Base-by-base conservation (phyloP, 2,329 filamentous ascomycete species). In the Claviceps pazoutovae region DNA sequence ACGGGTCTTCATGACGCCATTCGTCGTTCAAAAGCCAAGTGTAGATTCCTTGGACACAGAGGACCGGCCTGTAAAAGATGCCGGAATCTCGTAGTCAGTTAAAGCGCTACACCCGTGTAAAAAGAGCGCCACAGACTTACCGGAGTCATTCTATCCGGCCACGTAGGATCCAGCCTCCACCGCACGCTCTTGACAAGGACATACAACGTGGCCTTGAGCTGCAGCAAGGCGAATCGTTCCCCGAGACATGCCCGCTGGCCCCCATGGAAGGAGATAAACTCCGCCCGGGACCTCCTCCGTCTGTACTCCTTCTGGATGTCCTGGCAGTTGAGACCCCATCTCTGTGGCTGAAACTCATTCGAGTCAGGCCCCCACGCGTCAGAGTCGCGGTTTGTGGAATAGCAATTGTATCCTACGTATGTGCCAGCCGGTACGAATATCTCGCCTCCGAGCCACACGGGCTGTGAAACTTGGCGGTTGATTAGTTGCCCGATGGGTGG, bases 401-500 rank as follows among this genome's bases (percentile, higher is more conserved):
- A 69, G 21, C 66, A 64, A 53, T 69, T 67, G 56, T 68, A 71
- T 11, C 68, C 69, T 3, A 71, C 56, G 54, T 66, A 71, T 1
- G 66, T 70, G 4, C 64, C 65, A 45, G 56, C 55, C 1, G 66
- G 66, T 14, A 71, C 61, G 2, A 58, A 51, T n/a, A 71, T 56
- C 2, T 64, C 56, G 23, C 60, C 54, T 13, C 64, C 60, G 0
- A 66, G 58, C 2, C 58, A 43, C 5, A 56, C 55, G 4, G 59
- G 48, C 16, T 45, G 51, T 42, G 57, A 55, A 0, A 66, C 66
- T 4, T 66, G 65, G 5, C 72, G 66, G 51, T 76, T 76, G 56
- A 75, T 70, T 43, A 76, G 63, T 53, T 75, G 72, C 0, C 65
- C 68, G 49, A 76, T 69, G 7, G 74, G 73, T 0, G 74, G 74